phyloP scores from a whole-genome alignment of 2,329 filamentous ascomycete species.

The Colletotrichum sp. region DNA sequence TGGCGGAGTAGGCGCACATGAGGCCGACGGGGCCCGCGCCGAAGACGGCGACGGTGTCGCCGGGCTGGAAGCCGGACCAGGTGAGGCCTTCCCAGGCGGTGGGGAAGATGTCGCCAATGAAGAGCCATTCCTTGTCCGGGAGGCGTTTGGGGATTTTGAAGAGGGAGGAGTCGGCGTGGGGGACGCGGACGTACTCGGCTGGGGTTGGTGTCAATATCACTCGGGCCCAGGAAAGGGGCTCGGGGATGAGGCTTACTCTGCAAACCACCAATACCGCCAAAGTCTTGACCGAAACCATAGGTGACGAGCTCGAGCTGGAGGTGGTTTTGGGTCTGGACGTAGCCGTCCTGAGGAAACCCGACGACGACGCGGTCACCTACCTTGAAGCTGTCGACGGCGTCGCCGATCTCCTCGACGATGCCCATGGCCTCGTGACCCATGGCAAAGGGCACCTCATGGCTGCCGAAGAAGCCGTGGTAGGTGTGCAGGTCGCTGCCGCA shows the following conservation, averaged over 20 bases:
- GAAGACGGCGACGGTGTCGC: conserved; percentile 66
- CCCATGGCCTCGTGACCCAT: conserved; percentile 48
- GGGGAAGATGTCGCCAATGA: conserved; percentile 48
- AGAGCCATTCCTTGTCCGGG: conserved; percentile 63
- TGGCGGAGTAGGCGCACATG: conserved; percentile 43
- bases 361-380: conserved; percentile 44
- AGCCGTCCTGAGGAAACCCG: conserved; percentile 24
- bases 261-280: not conserved
- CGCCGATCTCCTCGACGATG: conserved; percentile 37
- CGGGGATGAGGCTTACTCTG: not conserved
- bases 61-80: conserved; percentile 61
- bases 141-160: conserved; percentile 66
- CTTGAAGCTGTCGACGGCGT: conserved; percentile 34
- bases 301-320: not conserved
- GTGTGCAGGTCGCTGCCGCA: conserved; percentile 40
- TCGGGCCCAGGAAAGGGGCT: not conserved
- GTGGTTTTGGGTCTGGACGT: not conserved
- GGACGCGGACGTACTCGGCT: conserved; percentile 63
- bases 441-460: conserved; percentile 21
- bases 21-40: conserved; percentile 68
- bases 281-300: not conserved
- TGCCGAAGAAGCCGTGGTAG: conserved; percentile 30
- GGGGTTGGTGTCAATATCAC: not conserved
- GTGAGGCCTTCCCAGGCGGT: conserved; percentile 61
- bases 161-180: conserved; percentile 70